Percentiles rank a stretch among this genome's conserved stretches.
phyloP scores from a whole-genome alignment of 352 stramenopile species.

The Plasmopara halstedii region DNA sequence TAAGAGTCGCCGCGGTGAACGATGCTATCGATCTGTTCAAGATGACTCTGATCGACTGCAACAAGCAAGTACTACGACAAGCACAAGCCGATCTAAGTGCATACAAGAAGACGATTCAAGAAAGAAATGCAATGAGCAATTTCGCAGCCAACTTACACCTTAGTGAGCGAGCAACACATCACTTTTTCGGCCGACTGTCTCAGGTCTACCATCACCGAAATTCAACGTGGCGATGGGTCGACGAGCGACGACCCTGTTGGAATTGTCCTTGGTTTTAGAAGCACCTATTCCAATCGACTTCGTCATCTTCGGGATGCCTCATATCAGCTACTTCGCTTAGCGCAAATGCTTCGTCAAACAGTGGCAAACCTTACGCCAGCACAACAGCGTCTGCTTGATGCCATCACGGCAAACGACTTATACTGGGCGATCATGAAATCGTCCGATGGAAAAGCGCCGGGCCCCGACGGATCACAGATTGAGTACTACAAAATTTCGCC shows the following conservation, averaged over 20 bases:
- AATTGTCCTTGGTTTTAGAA: conserved; percentile 1
- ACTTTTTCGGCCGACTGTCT: conserved; percentile 15
- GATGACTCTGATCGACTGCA: neutral
- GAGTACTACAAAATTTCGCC: conserved; percentile 12
- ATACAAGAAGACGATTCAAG: neutral
- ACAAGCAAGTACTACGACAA: neutral
- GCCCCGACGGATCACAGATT: conserved; percentile 4
- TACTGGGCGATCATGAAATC: conserved; percentile 13
- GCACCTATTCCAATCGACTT: conserved; percentile 8
- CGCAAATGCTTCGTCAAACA: neutral
- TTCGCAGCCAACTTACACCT: conserved; percentile 9
- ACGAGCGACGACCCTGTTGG: conserved; percentile 2
- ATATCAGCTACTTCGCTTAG: neutral
- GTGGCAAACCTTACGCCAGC: neutral
- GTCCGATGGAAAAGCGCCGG: conserved; percentile 7
- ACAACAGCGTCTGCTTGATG: neutral
- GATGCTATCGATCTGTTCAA: conserved; percentile 4
- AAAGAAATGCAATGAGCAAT: conserved; percentile 5
- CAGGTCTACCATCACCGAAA: conserved; percentile 5
- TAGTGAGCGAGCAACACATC: conserved; percentile 1
- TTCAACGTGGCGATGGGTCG: too few species aligned
- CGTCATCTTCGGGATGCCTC: neutral
- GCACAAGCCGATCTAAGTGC: neutral
- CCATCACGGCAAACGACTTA: conserved; percentile 8
- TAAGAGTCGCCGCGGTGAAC: conserved; percentile 4